Conservation (phyloP, 768 basidiomycete species). For the Ramaria rubella region DNA sequence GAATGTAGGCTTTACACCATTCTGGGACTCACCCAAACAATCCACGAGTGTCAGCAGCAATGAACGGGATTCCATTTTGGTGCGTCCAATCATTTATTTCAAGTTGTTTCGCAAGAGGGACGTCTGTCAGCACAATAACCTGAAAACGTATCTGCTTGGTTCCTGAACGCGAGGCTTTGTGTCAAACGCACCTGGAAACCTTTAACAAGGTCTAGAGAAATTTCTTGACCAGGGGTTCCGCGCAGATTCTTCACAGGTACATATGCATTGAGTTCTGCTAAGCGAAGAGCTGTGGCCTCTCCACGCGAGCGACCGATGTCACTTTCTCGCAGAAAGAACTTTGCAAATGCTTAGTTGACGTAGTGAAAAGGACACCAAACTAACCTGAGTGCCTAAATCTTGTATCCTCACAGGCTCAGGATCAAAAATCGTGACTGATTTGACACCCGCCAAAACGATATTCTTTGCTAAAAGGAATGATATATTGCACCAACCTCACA, state of each 20-base stretch:
- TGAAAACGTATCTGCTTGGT: conserved; percentile 24
- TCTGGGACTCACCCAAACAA: conserved; percentile 72
- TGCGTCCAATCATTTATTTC: conserved; percentile 97
- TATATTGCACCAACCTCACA: background rate
- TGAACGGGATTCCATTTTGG: conserved; percentile 81
- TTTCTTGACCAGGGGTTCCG: conserved; percentile 67
- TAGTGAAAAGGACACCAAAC: conserved; percentile 15
- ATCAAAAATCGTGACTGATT: conserved; percentile 93
- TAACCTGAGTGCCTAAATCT: conserved; percentile 88
- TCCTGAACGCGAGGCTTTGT: background rate
- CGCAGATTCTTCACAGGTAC: conserved; percentile 89
- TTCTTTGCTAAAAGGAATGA: conserved; percentile 69
- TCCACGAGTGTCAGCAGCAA: conserved; percentile 85
- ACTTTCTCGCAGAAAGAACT: conserved; percentile 90
- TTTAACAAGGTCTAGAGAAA: conserved; percentile 74
- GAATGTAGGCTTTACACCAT: conserved; percentile 3
- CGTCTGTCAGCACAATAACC: conserved; percentile 87
- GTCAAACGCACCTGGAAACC: conserved; percentile 72
- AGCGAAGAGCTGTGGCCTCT: conserved; percentile 75
- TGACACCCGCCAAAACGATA: conserved; percentile 90
- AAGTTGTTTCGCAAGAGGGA: conserved; percentile 70
- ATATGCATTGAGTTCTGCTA: conserved; percentile 93
- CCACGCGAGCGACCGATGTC: conserved; percentile 89
- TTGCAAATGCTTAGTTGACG: conserved; percentile 3
- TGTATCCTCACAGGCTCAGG: conserved; percentile 82